Conservation (phyloP, 2,329 filamentous ascomycete genomes). For the Rutstroemia sydowiana region DNA sequence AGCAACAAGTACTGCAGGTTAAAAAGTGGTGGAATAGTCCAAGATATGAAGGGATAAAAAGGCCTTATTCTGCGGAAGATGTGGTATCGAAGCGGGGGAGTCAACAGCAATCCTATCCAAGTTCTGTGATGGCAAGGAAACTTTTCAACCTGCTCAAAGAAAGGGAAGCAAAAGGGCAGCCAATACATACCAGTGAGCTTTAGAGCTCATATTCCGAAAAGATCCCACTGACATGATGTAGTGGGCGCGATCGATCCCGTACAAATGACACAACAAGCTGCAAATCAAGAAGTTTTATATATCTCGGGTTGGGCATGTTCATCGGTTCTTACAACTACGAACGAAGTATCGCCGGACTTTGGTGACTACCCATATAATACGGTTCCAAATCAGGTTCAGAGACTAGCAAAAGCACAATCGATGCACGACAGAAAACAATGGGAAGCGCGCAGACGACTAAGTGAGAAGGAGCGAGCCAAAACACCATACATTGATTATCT, state of each 20-base stretch:
- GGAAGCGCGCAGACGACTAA: constrained; percentile 75
- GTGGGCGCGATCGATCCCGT: constrained; percentile 98
- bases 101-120: constrained; percentile 80
- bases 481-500: constrained; percentile 88
- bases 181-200: constrained; percentile 79
- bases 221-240: constrained; percentile 31
- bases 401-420: constrained; percentile 91
- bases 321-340: constrained; percentile 83
- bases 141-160: constrained; percentile 84
- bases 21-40: constrained; percentile 85
- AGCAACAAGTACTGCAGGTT: constrained; percentile 76
- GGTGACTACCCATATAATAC: constrained; percentile 99
- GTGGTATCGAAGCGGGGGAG: constrained; percentile 90
- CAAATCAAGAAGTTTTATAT: constrained; percentile 93
- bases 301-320: constrained; percentile 97
- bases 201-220: not conserved
- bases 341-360: constrained; percentile 96
- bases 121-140: constrained; percentile 90
- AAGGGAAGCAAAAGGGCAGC: constrained; percentile 68
- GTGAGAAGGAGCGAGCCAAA: constrained; percentile 59
- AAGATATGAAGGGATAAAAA: constrained; percentile 80
- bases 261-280: constrained; percentile 97
- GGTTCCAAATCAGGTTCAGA: constrained; percentile 94
- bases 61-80: constrained; percentile 84
- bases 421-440: constrained; percentile 96